phyloP scores from a whole-genome alignment of 768 basidiomycete species.

The Macrocybe gigantea region DNA sequence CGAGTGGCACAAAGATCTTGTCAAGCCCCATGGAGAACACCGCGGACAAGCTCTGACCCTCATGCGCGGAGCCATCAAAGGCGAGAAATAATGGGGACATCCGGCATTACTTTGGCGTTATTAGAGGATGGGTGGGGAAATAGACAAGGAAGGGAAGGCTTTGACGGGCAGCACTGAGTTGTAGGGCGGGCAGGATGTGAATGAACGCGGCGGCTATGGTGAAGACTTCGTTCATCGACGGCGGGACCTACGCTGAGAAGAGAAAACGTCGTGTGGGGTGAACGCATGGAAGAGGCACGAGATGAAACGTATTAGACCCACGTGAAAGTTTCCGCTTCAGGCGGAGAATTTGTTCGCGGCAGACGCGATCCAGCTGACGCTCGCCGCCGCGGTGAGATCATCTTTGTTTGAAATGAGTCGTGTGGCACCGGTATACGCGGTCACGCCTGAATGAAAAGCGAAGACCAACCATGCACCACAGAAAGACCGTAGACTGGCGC shows the following conservation, averaged over 20 bases:
- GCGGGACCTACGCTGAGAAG: constrained; percentile 18
- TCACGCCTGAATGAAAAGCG: constrained; percentile 13
- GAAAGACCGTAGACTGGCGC: constrained; percentile 46
- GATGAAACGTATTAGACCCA: constrained; percentile 10
- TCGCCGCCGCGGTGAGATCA: constrained; percentile 48
- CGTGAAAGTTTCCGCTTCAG: constrained; percentile 52
- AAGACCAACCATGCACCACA: too few relatives aligned
- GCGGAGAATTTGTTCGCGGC: constrained; percentile 34
- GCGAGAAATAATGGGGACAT: constrained; percentile 11
- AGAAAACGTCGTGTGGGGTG: constrained; percentile 2
- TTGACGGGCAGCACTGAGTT: constrained; percentile 48
- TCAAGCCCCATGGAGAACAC: constrained; percentile 41
- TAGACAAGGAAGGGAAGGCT: constrained; percentile 44
- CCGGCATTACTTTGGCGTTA: constrained; percentile 20
- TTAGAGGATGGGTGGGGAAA: constrained; percentile 18
- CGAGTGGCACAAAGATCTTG: constrained; percentile 24
- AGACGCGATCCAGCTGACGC: constrained; percentile 49
- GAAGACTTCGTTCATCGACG: constrained; percentile 24
- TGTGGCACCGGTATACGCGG: constrained; percentile 54
- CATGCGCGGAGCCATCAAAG: constrained; percentile 8
- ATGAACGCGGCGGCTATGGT: constrained; percentile 43
- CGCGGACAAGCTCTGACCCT: constrained; percentile 19
- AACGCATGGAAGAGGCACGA: constrained; percentile 10
- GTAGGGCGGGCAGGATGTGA: constrained; percentile 45
- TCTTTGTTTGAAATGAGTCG: constrained; percentile 36